Conservation (phyloP, 345 rosid genomes). For the Mangifera indica region DNA sequence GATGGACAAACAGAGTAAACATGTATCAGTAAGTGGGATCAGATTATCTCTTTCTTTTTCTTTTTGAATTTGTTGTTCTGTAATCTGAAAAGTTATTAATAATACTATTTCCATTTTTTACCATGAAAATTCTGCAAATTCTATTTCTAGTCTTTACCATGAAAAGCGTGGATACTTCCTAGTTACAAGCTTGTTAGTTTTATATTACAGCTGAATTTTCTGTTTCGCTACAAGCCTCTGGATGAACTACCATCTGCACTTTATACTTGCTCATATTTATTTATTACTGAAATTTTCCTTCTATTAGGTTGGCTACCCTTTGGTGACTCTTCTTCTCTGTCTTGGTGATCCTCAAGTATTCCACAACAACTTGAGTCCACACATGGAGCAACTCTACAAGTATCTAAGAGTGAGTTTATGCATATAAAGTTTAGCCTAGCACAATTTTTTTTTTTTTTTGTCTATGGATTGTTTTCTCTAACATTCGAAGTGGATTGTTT, state of each 20-base stretch:
- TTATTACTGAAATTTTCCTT: background rate
- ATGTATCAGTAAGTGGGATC: conserved; percentile 70
- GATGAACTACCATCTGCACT: background rate
- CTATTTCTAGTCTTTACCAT: background rate
- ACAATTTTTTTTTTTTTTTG: background rate
- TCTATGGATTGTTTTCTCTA: background rate
- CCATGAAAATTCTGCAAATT: background rate
- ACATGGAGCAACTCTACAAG: conserved; percentile 98
- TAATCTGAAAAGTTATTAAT: background rate
- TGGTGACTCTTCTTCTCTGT: conserved; percentile 97
- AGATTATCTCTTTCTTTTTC: conserved; percentile 8
- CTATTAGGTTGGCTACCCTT: conserved; percentile 90
- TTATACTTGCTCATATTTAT: background rate
- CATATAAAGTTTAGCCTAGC: conserved; percentile 8
- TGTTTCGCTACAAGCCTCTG: background rate
- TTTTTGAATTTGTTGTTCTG: conserved; percentile 11
- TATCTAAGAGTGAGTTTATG: conserved; percentile 77
- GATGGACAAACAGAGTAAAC: conserved; percentile 99
- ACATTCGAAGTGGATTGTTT: background rate
- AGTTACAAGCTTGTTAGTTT: background rate
- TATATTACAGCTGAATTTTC: background rate
- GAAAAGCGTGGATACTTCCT: background rate
- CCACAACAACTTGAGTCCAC: conserved; percentile 75
- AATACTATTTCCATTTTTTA: background rate
- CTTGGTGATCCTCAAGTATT: conserved; percentile 96